These are phyloP conservation scores for Fraxinus sp. DNA, from an alignment of 305 asterid genomes.

Conservation along the genomic window DNA sequence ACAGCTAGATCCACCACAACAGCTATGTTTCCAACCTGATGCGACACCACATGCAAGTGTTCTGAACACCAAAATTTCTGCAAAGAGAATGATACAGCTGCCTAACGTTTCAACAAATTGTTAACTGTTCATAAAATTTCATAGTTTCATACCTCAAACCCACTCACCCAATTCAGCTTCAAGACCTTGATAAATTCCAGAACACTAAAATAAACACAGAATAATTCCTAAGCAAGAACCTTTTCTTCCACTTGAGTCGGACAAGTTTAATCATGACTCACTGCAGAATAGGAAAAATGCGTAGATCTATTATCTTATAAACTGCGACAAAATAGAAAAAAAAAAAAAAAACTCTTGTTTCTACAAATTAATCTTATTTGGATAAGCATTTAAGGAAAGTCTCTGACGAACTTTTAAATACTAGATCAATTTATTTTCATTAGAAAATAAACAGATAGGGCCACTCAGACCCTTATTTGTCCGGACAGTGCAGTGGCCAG, in stretches of 20 bases:
- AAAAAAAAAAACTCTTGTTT: neutral
- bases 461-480: neutral
- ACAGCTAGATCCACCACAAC: slow-evolving; percentile 14
- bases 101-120: neutral
- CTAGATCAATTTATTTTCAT: neutral
- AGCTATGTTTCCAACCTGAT: slow-evolving; percentile 2
- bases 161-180: neutral
- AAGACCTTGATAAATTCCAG: slow-evolving; percentile 3
- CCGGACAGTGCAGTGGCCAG: neutral
- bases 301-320: slow-evolving; percentile 16
- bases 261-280: neutral
- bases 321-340: slow-evolving; percentile 7
- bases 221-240: neutral
- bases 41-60: neutral
- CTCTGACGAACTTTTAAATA: neutral
- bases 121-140: neutral
- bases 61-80: neutral
- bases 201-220: neutral
- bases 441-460: neutral
- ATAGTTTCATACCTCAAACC: neutral
- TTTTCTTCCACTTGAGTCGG: neutral
- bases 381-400: neutral
- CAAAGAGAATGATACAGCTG: slow-evolving; percentile 1
- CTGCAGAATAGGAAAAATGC: slow-evolving; percentile 7
- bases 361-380: neutral